Evolutionary conservation across 345 rosid species (phyloP), one percentile per base, ranked within the genome.

Genomic region (Hibiscus mutabilis): DNA sequence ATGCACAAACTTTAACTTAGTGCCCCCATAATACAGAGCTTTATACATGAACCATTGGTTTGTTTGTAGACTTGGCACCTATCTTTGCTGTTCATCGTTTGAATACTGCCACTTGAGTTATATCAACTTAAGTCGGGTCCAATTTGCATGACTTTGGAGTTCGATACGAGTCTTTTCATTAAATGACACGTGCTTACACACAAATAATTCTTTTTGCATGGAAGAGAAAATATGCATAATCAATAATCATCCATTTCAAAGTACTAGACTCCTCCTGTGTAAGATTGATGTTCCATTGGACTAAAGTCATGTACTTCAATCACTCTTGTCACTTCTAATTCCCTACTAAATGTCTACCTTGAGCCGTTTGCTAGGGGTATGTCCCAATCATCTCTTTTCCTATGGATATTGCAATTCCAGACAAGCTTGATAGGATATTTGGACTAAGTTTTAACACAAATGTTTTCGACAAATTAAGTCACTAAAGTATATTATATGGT

Each of bases 211-310:
- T 25, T 47, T 27, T 49, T 67, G 70, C 29, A 67, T 67, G 59
- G 70, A 67, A 27, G 10, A 27, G 59, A 33, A 52, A 31, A 55
- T 14, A 53, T 68, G 72, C 8, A 35, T 33, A 35, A 18, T 68
- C 61, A 68, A 58, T 55, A 68, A 58, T 55, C 49, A 53, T 3
- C 49, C 49, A 53, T 68, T 59, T 68, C 61, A 49, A 51, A 24
- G n/a, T 10, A 27, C 22, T 66, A 25, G 10, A 47, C 11, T 29
- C 24, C 16, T 19, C 24, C 16, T 19, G 37, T 49, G 58, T 47
- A 46, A 16, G 57, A 24, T 16, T 66, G 40, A 66, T 46, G 18
- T 66, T 66, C 57, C 24, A n/a, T 66, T 47, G 57, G 57, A 66
- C 70, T 25, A 16, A 66, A 47, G 57, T 66, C 58, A 15, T 46